These are phyloP conservation scores for Chaetothyriales sp. DNA, from an alignment of 2,329 filamentous ascomycete genomes.

Conservation along the genomic window DNA sequence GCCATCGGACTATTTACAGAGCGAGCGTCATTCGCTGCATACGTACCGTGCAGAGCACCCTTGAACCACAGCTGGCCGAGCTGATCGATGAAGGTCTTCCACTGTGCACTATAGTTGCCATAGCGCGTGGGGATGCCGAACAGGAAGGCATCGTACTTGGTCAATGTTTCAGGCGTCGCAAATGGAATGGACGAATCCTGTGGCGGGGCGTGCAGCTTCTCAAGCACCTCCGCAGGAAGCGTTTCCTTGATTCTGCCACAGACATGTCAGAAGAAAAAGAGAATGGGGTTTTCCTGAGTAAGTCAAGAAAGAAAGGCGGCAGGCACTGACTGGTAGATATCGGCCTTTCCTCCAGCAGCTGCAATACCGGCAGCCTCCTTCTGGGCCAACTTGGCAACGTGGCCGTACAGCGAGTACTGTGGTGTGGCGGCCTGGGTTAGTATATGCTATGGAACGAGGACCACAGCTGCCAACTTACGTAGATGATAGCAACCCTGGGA, in stretches of 20 bases:
- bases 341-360: conserved; percentile 65
- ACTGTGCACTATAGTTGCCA: conserved; percentile 94
- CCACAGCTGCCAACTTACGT: conserved; percentile 40
- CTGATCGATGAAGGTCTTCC: conserved; percentile 74
- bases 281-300: not conserved
- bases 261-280: conserved; percentile 10
- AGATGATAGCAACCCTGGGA: conserved; percentile 83
- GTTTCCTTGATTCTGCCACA: conserved; percentile 61
- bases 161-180: conserved; percentile 46
- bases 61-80: conserved; percentile 70
- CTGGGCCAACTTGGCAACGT: conserved; percentile 69
- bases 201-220: conserved; percentile 77
- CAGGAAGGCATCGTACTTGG: conserved; percentile 73
- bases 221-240: conserved; percentile 63
- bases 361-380: conserved; percentile 84
- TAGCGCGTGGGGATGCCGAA: conserved; percentile 91
- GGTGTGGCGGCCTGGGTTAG: conserved; percentile 3
- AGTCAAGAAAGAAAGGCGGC: not conserved
- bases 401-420: conserved; percentile 88
- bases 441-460: conserved; percentile 7
- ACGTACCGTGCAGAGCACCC: conserved; percentile 50
- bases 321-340: conserved; percentile 58
- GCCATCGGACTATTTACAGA: not conserved
- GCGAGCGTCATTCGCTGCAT: too few species aligned
- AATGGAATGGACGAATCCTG: conserved; percentile 52